Conservation (phyloP, 2,329 filamentous ascomycete species). For the Emergomyces orientalis region DNA sequence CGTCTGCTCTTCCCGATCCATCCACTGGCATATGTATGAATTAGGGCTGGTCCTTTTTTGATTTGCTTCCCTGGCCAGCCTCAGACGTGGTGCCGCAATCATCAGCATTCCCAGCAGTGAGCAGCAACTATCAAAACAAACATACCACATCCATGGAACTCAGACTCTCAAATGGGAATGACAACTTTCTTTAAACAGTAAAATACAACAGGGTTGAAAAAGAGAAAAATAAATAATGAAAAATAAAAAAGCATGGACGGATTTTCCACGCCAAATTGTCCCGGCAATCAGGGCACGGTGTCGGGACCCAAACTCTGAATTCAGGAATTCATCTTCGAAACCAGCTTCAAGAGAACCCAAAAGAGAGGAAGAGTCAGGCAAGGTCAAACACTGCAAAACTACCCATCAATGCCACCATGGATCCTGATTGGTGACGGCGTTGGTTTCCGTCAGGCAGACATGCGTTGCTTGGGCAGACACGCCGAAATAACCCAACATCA, state of each 20-base stretch:
- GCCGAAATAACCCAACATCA: not conserved
- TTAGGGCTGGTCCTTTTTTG: not conserved
- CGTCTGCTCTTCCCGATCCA: not conserved
- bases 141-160: not conserved
- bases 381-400: not conserved
- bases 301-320: not conserved
- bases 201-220: not conserved
- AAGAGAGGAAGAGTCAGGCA: not conserved
- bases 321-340: not conserved
- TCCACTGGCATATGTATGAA: not conserved
- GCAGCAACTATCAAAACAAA: not conserved
- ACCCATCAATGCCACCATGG: not conserved
- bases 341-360: not conserved
- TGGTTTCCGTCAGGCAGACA: constrained; percentile 15
- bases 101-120: not conserved
- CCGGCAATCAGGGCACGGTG: not conserved
- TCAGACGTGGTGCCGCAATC: constrained; percentile 1
- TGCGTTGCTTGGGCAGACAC: constrained; percentile 12
- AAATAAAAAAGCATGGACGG: not conserved
- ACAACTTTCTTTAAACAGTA: not conserved
- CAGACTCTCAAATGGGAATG: not conserved
- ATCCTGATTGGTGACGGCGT: constrained; percentile 5
- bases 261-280: not conserved
- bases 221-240: not conserved
- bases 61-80: not conserved